Base-by-base conservation (phyloP, 2,329 filamentous ascomycete species). In the Pleomassaria siparia region DNA sequence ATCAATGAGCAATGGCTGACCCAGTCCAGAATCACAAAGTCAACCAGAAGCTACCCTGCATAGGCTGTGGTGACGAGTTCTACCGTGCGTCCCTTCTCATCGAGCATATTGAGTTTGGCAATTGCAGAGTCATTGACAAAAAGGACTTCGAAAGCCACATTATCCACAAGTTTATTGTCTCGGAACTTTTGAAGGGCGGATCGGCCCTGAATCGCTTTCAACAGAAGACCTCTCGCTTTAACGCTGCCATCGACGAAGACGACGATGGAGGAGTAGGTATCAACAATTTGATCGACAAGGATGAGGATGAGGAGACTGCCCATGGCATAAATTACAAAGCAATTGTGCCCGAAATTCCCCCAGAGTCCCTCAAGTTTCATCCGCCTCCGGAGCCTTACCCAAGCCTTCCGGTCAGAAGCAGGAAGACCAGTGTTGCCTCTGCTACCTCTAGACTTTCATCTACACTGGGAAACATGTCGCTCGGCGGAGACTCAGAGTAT, bases 91-190 rank as follows among this genome's bases (percentile, higher is more conserved):
- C 72, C 6, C 67, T 70, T 4, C 63, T 83, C 30, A 76, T 84
- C 47, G 65, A 67, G 13, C 82, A 85, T 54, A 72, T 84, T 16
- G 81, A 85, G 55, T 69, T 72, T 9, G 75, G 75, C 16, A 62
- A 76, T 28, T 85, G 82, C 58, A 40, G 53, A 0, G 63, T 62
- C 2, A 77, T 83, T 50, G 56, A 53, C 2, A 54, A 67, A 1
- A 49, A 61, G 0, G 66, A 77, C 11, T 80, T 83, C 49, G 61
- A 72, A 13, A 70, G 71, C n/a, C 70, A 77, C 39, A 71, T 80
- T 18, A 70, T 76, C 13, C 76, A 80, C 59, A 82, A 79, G 55
- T 62, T 73, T 25, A 67, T 82, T 32, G 63, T 77, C 43, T 73
- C 67, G 1, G 53, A 65, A 37, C 56, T 67, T 0, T 47, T 70